Evolutionary conservation across 208 protist genomes (phyloP).

Genomic region (Leishmania arabica): DNA sequence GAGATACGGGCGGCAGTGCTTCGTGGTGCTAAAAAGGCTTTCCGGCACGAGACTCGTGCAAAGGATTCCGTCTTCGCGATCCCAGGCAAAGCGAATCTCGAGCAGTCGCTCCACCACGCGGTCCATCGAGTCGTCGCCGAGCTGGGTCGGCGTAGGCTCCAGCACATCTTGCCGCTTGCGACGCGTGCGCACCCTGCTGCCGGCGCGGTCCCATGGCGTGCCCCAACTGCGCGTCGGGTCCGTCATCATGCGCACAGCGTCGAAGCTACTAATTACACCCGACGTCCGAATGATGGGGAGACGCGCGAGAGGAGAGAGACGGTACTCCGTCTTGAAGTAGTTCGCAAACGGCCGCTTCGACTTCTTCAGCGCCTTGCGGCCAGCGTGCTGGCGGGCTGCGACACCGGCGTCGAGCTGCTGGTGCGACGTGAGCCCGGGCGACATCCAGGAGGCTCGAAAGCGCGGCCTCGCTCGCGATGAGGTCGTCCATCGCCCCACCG

Average conservation of each 20-base stretch:
- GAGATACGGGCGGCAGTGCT: constrained; percentile 69
- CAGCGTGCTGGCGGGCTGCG: constrained; percentile 65
- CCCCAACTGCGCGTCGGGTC: constrained; percentile 53
- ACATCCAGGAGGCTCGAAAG: constrained; percentile 54
- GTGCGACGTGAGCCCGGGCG: constrained; percentile 62
- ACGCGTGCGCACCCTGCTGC: constrained; percentile 33
- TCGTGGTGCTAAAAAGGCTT: constrained; percentile 44
- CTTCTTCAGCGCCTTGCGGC: constrained; percentile 73
- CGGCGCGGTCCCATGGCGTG: constrained; percentile 59
- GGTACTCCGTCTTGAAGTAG: constrained; percentile 79
- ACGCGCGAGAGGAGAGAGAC: constrained; percentile 41
- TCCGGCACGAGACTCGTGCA: constrained; percentile 61
- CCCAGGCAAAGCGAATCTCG: constrained; percentile 84
- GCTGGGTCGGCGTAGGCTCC: constrained; percentile 45
- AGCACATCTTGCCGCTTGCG: constrained; percentile 72
- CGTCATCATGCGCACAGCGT: constrained; percentile 63
- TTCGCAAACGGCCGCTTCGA: constrained; percentile 72
- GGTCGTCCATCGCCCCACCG: constrained; percentile 14
- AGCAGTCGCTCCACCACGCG: constrained; percentile 55
- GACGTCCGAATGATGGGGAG: constrained; percentile 13
- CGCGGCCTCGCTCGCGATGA: constrained; percentile 21
- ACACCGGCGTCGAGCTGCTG: constrained; percentile 85
- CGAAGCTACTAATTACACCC: constrained; percentile 49
- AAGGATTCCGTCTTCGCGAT: constrained; percentile 75
- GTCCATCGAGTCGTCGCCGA: constrained; percentile 77